Base-by-base conservation (phyloP, 345 rosid species). In the Hibiscus mutabilis region DNA sequence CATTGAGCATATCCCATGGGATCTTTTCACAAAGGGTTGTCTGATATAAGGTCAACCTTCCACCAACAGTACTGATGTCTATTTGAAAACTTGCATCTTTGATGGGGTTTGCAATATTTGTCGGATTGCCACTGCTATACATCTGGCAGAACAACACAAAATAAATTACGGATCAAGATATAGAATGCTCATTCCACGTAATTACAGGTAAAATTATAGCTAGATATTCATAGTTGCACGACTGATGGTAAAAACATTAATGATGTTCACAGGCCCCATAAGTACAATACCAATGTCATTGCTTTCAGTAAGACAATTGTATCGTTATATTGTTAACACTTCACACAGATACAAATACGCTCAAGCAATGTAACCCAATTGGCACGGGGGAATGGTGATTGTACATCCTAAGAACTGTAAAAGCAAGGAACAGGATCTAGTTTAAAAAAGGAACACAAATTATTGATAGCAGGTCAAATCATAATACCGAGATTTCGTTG, bases 71-170 rank as follows among this genome's bases (percentile, higher is more conserved):
- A 77, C 84, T 89, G 46, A 95, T 79, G 84, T 95, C 98, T 70
- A 88, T 76, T 77, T 86, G 97, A 65, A 88, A 88, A 33, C 89
- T 88, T 27, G 92, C 98, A 85, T 95, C 99, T 85, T 86, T 90
- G 42, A 95, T 90, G 58, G 99, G 98, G 74, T 95, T 95, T 56
- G 94, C 99, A 65, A 89, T 86, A 77, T 95, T 95, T 66, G 99
- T 95, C 18, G 99, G 98, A 79, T 95, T 95, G 67, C 99, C 98
- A 76, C 97, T 95, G 86, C 99, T 95, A 81, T 95, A 95, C 86
- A 95, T 95, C 99, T 95, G 93, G 59, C 73, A 78, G 67, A 71
- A 33, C 19, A 68, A 52, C 64, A 69, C 66, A 66, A 49, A 15
- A 18, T 46, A 63, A 64, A 56, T 27, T n/a, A 58, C 15, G 4